These are phyloP conservation scores for Firmiana major DNA, from an alignment of 345 rosid genomes.

Conservation along the genomic window DNA sequence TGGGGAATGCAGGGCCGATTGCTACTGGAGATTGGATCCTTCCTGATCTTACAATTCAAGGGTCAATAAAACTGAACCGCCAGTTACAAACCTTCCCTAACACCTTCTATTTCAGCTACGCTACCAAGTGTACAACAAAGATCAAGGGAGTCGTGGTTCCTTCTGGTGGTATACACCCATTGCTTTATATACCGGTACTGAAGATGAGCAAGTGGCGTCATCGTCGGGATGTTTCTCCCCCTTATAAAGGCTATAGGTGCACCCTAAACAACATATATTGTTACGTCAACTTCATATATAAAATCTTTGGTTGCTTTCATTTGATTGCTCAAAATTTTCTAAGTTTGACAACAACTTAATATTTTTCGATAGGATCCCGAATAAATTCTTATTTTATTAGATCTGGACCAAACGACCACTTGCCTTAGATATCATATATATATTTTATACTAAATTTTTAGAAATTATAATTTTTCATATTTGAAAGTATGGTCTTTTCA, in stretches of 20 bases:
- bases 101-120: constrained; percentile 92
- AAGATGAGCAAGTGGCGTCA: constrained; percentile 85
- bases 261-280: neutral
- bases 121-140: constrained; percentile 71
- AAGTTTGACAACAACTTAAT: neutral
- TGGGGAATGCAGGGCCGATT: constrained; percentile 85
- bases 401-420: neutral
- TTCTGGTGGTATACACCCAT: constrained; percentile 80
- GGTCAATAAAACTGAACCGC: constrained; percentile 55
- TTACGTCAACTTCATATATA: neutral
- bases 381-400: neutral
- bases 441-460: neutral
- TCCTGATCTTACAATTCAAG: constrained; percentile 92
- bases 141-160: constrained; percentile 65
- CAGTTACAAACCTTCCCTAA: constrained; percentile 60
- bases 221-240: constrained; percentile 61
- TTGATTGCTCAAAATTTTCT: neutral
- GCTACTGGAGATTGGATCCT: constrained; percentile 87
- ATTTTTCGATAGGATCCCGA: constrained; percentile 1
- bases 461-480: neutral
- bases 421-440: neutral
- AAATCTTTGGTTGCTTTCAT: neutral
- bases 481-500: neutral
- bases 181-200: constrained; percentile 72
- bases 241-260: constrained; percentile 94